A percentile compares a stretch with the other conserved stretches of the same genome.
Conservation (phyloP, 345 rosid species). For the Balakata baccata region DNA sequence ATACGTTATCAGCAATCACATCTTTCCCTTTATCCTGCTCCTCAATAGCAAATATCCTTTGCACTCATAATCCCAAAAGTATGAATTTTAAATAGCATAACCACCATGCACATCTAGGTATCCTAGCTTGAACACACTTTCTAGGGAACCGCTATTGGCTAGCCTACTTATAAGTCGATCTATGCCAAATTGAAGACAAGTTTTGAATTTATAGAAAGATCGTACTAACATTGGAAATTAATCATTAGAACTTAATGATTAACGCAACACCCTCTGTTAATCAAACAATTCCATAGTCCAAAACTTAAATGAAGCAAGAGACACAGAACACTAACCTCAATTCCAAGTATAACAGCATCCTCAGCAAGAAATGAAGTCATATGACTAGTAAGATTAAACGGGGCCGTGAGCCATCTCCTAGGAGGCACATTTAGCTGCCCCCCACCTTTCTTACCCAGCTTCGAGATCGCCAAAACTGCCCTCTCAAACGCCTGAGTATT, state of each 20-base stretch:
- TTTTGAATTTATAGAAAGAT: too few relatives aligned
- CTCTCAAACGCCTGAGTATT: constrained; percentile 88
- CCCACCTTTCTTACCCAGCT: constrained; percentile 66
- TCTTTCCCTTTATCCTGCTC: too few relatives aligned
- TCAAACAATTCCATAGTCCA: not conserved
- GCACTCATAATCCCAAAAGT: not conserved
- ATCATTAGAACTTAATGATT: not conserved
- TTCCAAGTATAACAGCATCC: constrained; percentile 75
- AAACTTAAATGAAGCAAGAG: not conserved
- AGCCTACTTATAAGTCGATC: not conserved
- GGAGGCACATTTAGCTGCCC: constrained; percentile 96
- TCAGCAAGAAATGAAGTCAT: constrained; percentile 88
- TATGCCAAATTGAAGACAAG: not conserved
- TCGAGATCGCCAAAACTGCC: constrained; percentile 72
- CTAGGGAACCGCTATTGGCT: not conserved
- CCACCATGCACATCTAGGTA: not conserved
- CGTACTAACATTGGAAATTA: not conserved
- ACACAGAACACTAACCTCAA: constrained; percentile 52
- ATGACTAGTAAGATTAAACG: constrained; percentile 90
- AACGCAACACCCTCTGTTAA: too few relatives aligned
- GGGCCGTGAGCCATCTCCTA: constrained; percentile 92
- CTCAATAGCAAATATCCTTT: not conserved
- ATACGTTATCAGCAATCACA: not conserved
- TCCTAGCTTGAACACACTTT: not conserved
- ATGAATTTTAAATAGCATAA: not conserved